phyloP scores from a whole-genome alignment of 2,329 filamentous ascomycete species.

The Diaporthe australafricana region DNA sequence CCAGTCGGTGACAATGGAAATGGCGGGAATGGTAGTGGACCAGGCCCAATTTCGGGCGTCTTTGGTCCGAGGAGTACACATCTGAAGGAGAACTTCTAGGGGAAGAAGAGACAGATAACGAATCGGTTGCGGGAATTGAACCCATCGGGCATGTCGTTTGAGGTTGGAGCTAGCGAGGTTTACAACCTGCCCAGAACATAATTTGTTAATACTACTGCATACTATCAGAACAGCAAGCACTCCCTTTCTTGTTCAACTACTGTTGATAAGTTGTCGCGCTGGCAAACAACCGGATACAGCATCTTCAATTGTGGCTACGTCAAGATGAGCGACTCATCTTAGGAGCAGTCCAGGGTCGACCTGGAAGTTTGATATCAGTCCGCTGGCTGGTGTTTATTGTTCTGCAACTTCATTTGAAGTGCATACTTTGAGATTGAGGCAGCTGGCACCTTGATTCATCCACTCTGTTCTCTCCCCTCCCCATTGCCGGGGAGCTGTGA shows the following conservation, averaged over 20 bases:
- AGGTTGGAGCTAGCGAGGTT: background rate
- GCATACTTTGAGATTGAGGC: too few species aligned
- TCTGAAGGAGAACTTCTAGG: conserved; percentile 32
- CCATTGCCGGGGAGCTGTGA: background rate
- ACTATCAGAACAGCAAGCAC: background rate
- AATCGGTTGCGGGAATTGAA: background rate
- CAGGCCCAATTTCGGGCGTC: conserved; percentile 6
- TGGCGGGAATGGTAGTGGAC: conserved; percentile 4
- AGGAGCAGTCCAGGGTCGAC: background rate
- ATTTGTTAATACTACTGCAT: background rate
- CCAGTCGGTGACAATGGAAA: conserved; percentile 28
- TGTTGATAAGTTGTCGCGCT: background rate
- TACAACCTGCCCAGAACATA: background rate
- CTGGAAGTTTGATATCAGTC: too few species aligned
- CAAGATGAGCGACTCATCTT: background rate
- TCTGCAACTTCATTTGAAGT: too few species aligned
- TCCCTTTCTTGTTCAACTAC: background rate
- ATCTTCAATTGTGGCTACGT: background rate
- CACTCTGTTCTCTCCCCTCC: too few species aligned
- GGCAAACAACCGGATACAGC: background rate
- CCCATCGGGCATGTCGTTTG: background rate
- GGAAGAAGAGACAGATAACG: background rate
- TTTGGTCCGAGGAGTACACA: conserved; percentile 35
- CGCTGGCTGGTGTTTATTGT: too few species aligned
- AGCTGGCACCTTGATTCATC: too few species aligned